Evolutionary conservation across 257 asterid species (phyloP).

Genomic region (Ligustrum vulgare): DNA sequence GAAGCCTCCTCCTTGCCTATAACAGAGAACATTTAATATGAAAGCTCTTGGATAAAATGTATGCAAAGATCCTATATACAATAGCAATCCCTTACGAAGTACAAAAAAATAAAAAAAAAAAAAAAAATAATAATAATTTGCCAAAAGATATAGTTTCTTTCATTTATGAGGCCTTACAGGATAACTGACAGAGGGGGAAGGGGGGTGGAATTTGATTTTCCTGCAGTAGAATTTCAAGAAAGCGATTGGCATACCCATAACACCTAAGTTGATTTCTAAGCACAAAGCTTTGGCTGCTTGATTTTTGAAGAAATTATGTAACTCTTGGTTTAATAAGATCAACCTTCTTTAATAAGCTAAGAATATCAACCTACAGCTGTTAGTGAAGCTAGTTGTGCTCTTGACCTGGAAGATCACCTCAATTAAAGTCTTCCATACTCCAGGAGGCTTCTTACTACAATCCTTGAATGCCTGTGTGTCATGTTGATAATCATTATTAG

Average conservation of each 20-base stretch:
- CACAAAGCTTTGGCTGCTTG: neutral
- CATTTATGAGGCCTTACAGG: no score
- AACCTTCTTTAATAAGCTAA: neutral
- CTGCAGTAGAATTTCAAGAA: neutral
- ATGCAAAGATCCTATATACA: conserved; percentile 12
- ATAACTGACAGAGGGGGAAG: neutral
- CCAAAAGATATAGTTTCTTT: no score
- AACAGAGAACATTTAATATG: no score
- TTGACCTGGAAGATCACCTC: no score
- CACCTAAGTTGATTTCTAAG: neutral
- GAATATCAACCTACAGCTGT: conserved; percentile 54
- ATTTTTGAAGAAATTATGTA: neutral
- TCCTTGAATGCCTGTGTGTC: conserved; percentile 47
- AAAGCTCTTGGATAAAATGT: conserved; percentile 16
- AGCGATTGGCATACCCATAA: neutral
- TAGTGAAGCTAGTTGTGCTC: no score
- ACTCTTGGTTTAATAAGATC: no score
- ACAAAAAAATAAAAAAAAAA: no score
- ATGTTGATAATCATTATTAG: neutral
- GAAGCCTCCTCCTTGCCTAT: conserved; percentile 71
- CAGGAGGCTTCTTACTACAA: no score
- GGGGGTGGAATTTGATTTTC: no score
- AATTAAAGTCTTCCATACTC: no score
- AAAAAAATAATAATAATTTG: no score
- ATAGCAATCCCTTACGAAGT: conserved; percentile 5